Conservation (phyloP, 2,329 filamentous ascomycete species). For the Epichloe hybrida region DNA sequence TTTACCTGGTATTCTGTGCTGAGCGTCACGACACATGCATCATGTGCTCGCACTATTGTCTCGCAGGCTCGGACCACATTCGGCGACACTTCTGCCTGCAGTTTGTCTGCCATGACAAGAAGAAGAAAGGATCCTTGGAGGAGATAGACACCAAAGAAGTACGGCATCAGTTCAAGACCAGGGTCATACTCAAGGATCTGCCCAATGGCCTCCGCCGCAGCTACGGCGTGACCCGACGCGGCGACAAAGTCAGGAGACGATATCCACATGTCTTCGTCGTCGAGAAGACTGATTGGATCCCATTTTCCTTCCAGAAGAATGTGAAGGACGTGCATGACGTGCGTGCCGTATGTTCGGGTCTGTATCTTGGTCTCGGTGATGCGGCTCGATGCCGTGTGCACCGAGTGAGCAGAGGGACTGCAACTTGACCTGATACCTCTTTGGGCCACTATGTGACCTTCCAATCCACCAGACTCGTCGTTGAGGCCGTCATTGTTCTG, state of each 20-base stretch:
- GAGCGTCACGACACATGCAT: conserved; percentile 86
- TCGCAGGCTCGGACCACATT: conserved; percentile 82
- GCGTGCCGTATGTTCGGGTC: conserved; percentile 77
- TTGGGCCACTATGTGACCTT: neutral
- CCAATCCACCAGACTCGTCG: conserved; percentile 11
- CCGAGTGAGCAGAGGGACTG: conserved; percentile 60
- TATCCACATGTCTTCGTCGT: conserved; percentile 90
- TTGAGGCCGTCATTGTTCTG: conserved; percentile 24
- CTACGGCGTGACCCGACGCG: conserved; percentile 77
- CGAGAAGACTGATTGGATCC: conserved; percentile 82
- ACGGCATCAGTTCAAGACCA: conserved; percentile 88
- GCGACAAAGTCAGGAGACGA: conserved; percentile 78
- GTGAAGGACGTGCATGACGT: conserved; percentile 88
- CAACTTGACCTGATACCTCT: conserved; percentile 16
- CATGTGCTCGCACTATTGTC: conserved; percentile 82
- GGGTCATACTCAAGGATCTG: conserved; percentile 84
- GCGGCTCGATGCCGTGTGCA: conserved; percentile 41
- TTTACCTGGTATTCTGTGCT: conserved; percentile 88
- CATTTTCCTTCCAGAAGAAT: conserved; percentile 83
- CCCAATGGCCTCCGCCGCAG: conserved; percentile 73
- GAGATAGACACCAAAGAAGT: conserved; percentile 90
- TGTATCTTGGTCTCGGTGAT: conserved; percentile 73
- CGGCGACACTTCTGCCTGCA: conserved; percentile 69
- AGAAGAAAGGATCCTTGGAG: conserved; percentile 82
- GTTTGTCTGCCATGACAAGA: conserved; percentile 77